phyloP scores from a whole-genome alignment of 1,139 yeast genomes.

The Zygosaccharomyces pseudobailii region DNA sequence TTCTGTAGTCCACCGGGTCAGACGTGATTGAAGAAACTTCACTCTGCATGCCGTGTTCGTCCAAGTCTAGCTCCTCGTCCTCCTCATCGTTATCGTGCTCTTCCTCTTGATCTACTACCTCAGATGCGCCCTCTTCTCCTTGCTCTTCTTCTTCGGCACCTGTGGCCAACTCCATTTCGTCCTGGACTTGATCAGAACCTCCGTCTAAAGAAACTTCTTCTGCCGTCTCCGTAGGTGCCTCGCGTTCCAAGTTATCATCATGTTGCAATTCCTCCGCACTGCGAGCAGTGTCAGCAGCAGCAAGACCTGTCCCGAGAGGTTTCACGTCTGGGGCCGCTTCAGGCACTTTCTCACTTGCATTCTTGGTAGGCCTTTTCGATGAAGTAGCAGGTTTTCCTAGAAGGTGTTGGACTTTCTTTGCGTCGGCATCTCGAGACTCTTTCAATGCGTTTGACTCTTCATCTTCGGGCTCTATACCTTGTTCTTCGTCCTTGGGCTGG shows the following conservation, averaged over 20 bases:
- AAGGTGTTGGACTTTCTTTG: background rate
- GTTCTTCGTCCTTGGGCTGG: background rate
- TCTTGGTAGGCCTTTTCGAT: background rate
- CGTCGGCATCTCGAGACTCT: background rate
- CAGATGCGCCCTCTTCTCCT: too few relatives aligned
- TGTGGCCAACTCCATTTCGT: background rate
- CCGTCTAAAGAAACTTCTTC: background rate
- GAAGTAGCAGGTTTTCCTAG: background rate
- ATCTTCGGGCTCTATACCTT: background rate
- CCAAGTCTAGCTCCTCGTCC: background rate
- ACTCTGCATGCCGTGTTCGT: background rate
- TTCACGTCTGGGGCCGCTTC: background rate
- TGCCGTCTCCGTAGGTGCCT: background rate
- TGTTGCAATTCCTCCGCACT: background rate
- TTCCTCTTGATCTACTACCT: background rate
- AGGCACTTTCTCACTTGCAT: background rate
- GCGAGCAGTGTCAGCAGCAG: constrained; percentile 1
- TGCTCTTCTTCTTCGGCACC: too few relatives aligned
- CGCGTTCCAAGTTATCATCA: background rate
- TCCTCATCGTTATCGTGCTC: background rate
- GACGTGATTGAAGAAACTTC: background rate
- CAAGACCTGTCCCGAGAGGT: constrained; percentile 6
- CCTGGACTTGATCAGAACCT: background rate
- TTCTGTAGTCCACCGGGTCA: constrained; percentile 1
- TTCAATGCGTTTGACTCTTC: background rate